Conservation (phyloP, 106 monocot species). For the Phalaenopsis equestris region DNA sequence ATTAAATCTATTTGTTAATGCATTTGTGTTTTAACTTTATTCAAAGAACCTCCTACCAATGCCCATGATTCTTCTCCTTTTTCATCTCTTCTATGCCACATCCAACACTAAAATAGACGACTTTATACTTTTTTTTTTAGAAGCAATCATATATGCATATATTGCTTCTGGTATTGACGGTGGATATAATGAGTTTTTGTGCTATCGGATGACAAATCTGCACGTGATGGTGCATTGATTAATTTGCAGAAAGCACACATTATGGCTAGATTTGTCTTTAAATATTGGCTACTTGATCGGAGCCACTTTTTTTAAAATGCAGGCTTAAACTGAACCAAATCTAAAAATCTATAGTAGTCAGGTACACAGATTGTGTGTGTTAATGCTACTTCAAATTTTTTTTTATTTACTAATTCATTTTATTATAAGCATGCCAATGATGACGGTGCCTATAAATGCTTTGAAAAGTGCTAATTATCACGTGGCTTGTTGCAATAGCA, state of each 20-base stretch:
- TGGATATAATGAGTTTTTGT: background rate
- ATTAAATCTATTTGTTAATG: background rate
- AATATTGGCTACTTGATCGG: background rate
- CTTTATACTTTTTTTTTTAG: background rate
- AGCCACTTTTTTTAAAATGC: background rate
- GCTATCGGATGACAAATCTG: background rate
- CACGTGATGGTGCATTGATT: background rate
- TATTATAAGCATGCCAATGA: too few species aligned
- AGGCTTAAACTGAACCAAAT: background rate
- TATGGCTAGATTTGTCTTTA: background rate
- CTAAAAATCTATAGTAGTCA: background rate
- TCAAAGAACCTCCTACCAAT: background rate
- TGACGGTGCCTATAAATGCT: too few species aligned
- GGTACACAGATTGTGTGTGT: background rate
- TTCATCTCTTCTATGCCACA: background rate
- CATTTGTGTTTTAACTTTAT: background rate
- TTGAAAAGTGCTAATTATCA: too few species aligned
- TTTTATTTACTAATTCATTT: background rate
- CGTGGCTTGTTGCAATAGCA: too few species aligned
- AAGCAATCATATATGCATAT: background rate
- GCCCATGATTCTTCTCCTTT: background rate
- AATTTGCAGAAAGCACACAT: background rate
- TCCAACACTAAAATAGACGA: background rate
- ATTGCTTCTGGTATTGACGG: background rate
- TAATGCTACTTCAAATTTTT: background rate